Base-by-base conservation (phyloP, 2,329 filamentous ascomycete genomes). In the Lasiodiplodia gonubiensis region DNA sequence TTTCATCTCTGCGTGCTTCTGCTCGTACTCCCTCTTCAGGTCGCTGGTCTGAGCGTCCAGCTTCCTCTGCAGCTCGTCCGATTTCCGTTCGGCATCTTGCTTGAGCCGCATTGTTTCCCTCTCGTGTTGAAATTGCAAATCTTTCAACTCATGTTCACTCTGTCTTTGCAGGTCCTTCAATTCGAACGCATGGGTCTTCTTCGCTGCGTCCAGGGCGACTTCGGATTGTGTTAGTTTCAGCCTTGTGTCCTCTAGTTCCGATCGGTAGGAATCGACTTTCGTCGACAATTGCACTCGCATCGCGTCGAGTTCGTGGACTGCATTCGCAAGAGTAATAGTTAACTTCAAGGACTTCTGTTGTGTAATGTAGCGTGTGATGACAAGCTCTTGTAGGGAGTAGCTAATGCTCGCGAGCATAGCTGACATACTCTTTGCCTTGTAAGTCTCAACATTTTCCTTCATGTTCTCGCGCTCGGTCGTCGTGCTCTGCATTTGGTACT, bases 391-490 rank as follows among this genome's bases (percentile, higher is more conserved):
- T 48, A 52, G n/a, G 30, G 65, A 52, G 65, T 42, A n/a, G 30
- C 37, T 37, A 49, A 37, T 51, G 12, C 23, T 42, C 69, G 65
- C 71, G 49, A 66, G 27, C 14, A 16, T 46, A 16, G 48, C 48
- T 67, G 14, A 80, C 87, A 71, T 83, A 95, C 92, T 88, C 85
- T 89, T 87, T 63, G 84, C 86, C 75, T 94, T 96, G 71, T 92
- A 90, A 11, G 92, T 73, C 18, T 90, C 88, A 54, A 96, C 84
- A 0, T 89, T 87, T 70, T 95, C 90, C 72, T 94, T 92, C 69
- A 93, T 83, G 5, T 84, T 86, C 67, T 86, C 89, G 72, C 88
- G 89, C 66, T 92, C 89, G 49, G 85, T 86, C 12, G 90, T 85
- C 25, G 91, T 89, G 37, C 86, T 85, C 68, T 88, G 88, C 75